These are phyloP conservation scores for Colletotrichum tabaci DNA, from an alignment of 2,329 filamentous ascomycete genomes.

Conservation along the genomic window DNA sequence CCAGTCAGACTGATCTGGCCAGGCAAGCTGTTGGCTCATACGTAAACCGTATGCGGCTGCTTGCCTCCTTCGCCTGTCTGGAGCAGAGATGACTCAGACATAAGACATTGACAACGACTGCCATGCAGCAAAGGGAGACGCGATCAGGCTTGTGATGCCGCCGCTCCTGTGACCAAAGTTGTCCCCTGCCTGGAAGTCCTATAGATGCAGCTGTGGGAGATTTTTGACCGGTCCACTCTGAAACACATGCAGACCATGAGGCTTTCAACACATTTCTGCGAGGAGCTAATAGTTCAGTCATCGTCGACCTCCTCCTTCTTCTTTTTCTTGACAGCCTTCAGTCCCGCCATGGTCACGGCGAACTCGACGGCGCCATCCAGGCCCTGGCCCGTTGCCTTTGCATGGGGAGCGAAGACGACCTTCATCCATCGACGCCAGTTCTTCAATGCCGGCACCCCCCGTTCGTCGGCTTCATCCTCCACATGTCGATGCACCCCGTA, in stretches of 20 bases:
- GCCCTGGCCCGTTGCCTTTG: slow-evolving; percentile 65
- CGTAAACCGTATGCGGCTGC: not conserved
- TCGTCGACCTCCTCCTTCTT: slow-evolving; percentile 36
- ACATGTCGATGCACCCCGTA: slow-evolving; percentile 54
- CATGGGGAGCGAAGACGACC: slow-evolving; percentile 90
- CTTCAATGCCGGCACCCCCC: slow-evolving; percentile 62
- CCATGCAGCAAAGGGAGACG: not conserved
- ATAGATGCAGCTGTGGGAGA: not conserved
- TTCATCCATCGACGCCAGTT: slow-evolving; percentile 85
- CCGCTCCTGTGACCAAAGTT: not conserved
- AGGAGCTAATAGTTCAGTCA: not conserved
- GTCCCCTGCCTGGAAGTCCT: not conserved
- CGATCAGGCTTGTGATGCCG: not conserved
- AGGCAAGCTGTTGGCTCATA: not conserved
- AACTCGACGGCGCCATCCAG: slow-evolving; percentile 75
- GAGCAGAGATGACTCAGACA: not conserved
- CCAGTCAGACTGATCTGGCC: not conserved
- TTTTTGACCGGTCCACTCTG: not conserved
- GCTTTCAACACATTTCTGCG: not conserved
- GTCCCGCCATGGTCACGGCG: slow-evolving; percentile 79
- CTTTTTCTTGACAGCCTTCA: slow-evolving; percentile 56
- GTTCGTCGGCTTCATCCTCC: slow-evolving; percentile 60
- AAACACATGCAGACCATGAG: not conserved
- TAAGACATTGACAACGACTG: not conserved
- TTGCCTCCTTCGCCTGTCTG: not conserved